These are phyloP conservation scores for Trichoderma koningii DNA, from an alignment of 2,329 filamentous ascomycete species.

Conservation along the genomic window DNA sequence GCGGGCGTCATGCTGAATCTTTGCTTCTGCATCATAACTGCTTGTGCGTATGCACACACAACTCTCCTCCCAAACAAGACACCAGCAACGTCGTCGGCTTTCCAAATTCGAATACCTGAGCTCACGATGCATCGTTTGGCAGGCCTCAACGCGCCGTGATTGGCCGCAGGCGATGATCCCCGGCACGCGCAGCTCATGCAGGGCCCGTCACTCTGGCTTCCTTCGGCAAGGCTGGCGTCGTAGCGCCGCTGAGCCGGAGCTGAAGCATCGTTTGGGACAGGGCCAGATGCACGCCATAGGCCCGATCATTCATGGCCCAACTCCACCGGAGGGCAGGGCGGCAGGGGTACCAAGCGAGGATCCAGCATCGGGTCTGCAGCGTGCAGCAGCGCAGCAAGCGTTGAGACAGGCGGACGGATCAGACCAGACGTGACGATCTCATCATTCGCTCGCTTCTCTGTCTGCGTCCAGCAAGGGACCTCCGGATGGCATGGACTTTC, in stretches of 20 bases:
- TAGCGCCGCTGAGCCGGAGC: constrained; percentile 27
- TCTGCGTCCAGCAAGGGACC: no score
- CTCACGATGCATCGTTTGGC: background rate
- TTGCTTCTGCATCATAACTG: background rate
- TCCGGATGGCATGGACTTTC: no score
- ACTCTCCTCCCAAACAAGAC: background rate
- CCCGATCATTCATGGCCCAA: constrained; percentile 10
- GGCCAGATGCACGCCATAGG: constrained; percentile 27
- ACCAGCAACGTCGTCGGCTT: constrained; percentile 14
- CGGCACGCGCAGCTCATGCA: constrained; percentile 27
- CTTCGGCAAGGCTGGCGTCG: constrained; percentile 28
- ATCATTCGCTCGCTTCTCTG: no score
- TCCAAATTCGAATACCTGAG: background rate
- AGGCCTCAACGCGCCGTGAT: constrained; percentile 6
- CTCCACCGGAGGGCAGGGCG: background rate
- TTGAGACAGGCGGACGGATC: background rate
- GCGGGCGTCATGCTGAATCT: constrained; percentile 7
- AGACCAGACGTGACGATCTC: no score
- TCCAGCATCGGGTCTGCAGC: background rate
- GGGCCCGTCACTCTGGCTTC: constrained; percentile 24
- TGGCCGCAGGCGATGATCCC: constrained; percentile 11
- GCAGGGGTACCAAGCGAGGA: constrained; percentile 19
- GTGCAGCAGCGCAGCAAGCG: constrained; percentile 6
- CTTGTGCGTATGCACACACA: background rate
- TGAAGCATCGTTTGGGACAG: constrained; percentile 23